A percentile compares a stretch with the other conserved stretches of the same genome.
These are phyloP conservation scores for Candida coleopterorum DNA, from an alignment of 805 yeast species.

Conservation along the genomic window DNA sequence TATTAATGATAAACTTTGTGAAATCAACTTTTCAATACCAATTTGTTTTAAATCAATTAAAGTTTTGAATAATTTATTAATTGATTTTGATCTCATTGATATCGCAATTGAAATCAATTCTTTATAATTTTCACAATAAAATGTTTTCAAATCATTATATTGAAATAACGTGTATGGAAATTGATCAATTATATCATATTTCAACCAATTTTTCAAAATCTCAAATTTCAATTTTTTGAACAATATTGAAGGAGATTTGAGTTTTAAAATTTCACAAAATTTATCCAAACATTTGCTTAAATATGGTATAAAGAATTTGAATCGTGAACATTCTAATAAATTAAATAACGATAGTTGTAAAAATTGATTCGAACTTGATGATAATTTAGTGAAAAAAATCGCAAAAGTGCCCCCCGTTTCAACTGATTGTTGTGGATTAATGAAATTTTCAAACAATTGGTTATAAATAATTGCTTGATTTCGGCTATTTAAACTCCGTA, in stretches of 20 bases:
- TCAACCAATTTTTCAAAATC: slow-evolving; percentile 42
- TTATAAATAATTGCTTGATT: slow-evolving; percentile 17
- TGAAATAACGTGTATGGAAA: slow-evolving; percentile 43
- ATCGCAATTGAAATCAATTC: slow-evolving; percentile 35
- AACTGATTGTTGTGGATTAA: slow-evolving; percentile 30
- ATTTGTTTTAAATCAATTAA: slow-evolving; percentile 14
- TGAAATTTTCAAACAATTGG: slow-evolving; percentile 23
- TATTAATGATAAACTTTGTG: slow-evolving; percentile 31
- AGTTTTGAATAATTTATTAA: slow-evolving; percentile 6
- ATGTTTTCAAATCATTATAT: slow-evolving; percentile 22
- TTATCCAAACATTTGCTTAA: slow-evolving; percentile 19
- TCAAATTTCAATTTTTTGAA: slow-evolving; percentile 28
- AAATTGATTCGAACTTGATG: slow-evolving; percentile 25
- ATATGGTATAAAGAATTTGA: slow-evolving; percentile 25
- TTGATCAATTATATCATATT: slow-evolving; percentile 21
- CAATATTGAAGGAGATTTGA: slow-evolving; percentile 14
- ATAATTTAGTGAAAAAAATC: slow-evolving; percentile 27
- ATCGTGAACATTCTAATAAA: slow-evolving; percentile 37
- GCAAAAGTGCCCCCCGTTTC: slow-evolving; percentile 38
- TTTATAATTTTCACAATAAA: slow-evolving; percentile 27
- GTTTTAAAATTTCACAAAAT: slow-evolving; percentile 16
- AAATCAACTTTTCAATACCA: slow-evolving; percentile 16
- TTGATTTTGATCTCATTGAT: slow-evolving; percentile 15
- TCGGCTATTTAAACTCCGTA: not conserved
- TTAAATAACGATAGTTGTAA: slow-evolving; percentile 34